Conservation (phyloP, 1,284 basidiomycete species). For the Inonotus obliquus region DNA sequence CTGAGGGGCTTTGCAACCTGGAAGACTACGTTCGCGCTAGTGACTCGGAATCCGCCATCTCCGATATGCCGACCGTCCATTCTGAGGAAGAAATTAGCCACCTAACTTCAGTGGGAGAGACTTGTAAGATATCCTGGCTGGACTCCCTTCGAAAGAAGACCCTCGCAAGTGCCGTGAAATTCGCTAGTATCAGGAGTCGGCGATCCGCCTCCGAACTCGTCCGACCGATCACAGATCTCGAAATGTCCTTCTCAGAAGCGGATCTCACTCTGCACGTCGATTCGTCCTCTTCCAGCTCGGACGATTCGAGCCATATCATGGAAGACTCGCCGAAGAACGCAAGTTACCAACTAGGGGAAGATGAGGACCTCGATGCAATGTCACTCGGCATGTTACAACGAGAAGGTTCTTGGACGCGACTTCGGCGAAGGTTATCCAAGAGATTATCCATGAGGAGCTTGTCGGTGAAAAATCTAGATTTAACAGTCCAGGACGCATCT, state of each 20-base stretch:
- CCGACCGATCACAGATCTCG: neutral
- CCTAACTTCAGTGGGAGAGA: neutral
- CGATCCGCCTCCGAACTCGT: neutral
- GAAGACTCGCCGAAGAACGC: neutral
- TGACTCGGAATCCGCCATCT: neutral
- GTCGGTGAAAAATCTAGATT: neutral
- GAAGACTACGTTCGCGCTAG: slow-evolving; percentile 8
- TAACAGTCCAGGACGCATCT: neutral
- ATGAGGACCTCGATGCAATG: neutral
- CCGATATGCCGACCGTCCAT: neutral
- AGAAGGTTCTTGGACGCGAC: slow-evolving; percentile 7
- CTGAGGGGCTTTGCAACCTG: slow-evolving; percentile 12
- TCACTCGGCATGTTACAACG: neutral
- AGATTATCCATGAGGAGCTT: neutral
- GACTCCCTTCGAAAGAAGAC: neutral
- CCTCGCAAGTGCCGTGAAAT: neutral
- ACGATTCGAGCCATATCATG: neutral
- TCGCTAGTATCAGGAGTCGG: neutral
- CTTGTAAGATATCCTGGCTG: neutral
- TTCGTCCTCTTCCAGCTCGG: neutral
- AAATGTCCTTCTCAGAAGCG: neutral
- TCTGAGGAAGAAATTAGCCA: slow-evolving; percentile 4
- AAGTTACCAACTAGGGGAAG: neutral
- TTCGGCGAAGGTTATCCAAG: neutral
- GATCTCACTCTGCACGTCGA: neutral